Base-by-base conservation (phyloP, 768 basidiomycete species). In the Rhodotorula toruloides region DNA sequence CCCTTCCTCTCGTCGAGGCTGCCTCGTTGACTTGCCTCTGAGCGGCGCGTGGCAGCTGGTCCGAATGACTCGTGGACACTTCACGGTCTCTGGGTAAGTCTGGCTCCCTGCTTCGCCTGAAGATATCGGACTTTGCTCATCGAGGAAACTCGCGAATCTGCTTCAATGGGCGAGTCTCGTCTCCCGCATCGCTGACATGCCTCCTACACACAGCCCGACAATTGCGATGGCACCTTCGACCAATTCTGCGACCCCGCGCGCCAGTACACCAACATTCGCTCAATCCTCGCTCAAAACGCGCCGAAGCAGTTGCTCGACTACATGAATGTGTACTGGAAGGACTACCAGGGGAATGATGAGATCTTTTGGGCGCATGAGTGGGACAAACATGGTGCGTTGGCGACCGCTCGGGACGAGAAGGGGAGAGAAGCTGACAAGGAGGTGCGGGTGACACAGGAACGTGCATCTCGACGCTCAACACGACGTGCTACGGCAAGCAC, bases 311-410 rank as follows among this genome's bases (percentile, higher is more conserved):
- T 75, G 5, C 49, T 77, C 19, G 52, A 53, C 11, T 76, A 73
- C 65, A 76, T 78, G 76, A 49, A 73, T 56, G 46, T 16, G 34
- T 71, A 70, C 67, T 77, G 75, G 75, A 73, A 72, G 64, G 67
- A 68, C 50, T 61, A 74, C 47, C 47, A 62, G n/a, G 75, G 73
- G 13, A 44, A 73, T 49, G 74, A 77, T 52, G 74, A 78, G 55
- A 46, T 47, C 5, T 73, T 77, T 70, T 76, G 75, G 76, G 61
- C 68, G 56, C 77, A 78, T 54, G 77, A 77, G 67, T 73, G 71
- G 67, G n/a, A 32, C 47, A 66, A 67, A 43, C 59, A 61, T 31
- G 58, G 50, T n/a, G 6, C 29, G 42, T 44, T 8, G 32, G 8
- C 13, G 49, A n/a, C 8, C 19, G 4, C 3, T 34, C 29, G n/a